Evolutionary conservation across 2,329 filamentous ascomycete species (phyloP).

Genomic region (Ceratocystis cubensis): DNA sequence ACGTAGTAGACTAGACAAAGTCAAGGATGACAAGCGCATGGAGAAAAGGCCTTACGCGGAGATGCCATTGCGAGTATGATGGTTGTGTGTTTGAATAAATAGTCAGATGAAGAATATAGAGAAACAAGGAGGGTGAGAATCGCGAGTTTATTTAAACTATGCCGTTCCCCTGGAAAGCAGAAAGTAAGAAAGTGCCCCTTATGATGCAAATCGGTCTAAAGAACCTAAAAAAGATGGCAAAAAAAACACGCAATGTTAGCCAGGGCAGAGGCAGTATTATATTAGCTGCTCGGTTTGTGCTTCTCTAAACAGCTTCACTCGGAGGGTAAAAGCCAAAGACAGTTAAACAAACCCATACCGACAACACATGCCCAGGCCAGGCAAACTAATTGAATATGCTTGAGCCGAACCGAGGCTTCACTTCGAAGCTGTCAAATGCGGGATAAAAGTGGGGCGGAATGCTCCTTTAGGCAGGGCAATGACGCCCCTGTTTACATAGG

Average conservation of each 20-base stretch:
- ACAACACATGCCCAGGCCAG: neutral
- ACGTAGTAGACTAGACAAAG: neutral
- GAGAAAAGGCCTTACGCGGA: constrained; percentile 51
- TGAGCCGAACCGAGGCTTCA: constrained; percentile 17
- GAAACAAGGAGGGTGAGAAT: constrained; percentile 13
- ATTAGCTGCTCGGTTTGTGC: neutral
- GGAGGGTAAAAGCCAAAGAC: neutral
- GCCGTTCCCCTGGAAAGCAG: neutral
- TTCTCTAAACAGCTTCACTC: neutral
- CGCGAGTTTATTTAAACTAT: neutral
- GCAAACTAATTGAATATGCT: neutral
- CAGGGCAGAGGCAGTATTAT: no score
- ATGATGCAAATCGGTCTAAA: neutral
- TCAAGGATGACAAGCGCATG: neutral
- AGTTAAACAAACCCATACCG: neutral
- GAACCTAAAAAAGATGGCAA: neutral
- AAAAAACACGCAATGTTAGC: neutral
- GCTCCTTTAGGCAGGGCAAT: neutral
- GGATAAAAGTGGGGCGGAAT: neutral
- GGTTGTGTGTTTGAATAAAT: constrained; percentile 22
- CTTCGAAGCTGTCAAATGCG: neutral
- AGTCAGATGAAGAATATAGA: constrained; percentile 4
- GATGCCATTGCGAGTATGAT: constrained; percentile 50
- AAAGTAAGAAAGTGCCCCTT: no score
- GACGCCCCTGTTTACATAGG: neutral